Conservation (phyloP, 2,329 filamentous ascomycete species). For the Shiraia sp. region DNA sequence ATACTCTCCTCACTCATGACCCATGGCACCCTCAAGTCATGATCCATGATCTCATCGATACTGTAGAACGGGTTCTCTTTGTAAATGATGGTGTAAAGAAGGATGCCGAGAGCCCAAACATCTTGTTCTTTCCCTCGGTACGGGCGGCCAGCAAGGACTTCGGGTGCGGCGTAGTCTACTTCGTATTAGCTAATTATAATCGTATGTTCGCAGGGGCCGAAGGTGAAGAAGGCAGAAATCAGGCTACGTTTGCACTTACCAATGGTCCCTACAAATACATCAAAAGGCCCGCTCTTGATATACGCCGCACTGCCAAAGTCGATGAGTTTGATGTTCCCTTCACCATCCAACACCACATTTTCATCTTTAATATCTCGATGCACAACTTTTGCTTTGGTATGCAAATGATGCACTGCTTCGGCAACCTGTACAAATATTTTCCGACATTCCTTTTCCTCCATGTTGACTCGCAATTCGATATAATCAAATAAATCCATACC, state of each 20-base stretch:
- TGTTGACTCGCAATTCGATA: slow-evolving; percentile 92
- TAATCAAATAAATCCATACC: slow-evolving; percentile 99
- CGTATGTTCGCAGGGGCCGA: too few relatives aligned
- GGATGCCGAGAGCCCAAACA: slow-evolving; percentile 94
- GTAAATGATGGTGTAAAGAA: slow-evolving; percentile 98
- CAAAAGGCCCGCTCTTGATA: slow-evolving; percentile 97
- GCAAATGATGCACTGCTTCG: slow-evolving; percentile 85
- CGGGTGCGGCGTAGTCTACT: slow-evolving; percentile 95
- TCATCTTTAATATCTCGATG: slow-evolving; percentile 99
- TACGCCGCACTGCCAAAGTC: slow-evolving; percentile 98
- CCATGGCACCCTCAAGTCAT: slow-evolving; percentile 88
- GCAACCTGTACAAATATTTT: slow-evolving; percentile 96
- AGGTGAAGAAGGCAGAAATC: too few relatives aligned
- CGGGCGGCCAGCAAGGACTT: slow-evolving; percentile 88
- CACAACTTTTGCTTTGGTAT: slow-evolving; percentile 87
- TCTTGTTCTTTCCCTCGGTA: slow-evolving; percentile 98
- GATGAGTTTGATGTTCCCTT: slow-evolving; percentile 94
- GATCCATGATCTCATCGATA: slow-evolving; percentile 98
- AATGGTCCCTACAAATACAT: slow-evolving; percentile 98
- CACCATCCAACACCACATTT: slow-evolving; percentile 93
- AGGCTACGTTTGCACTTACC: slow-evolving; percentile 60
- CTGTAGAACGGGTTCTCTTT: slow-evolving; percentile 99
- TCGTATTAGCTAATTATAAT: too few relatives aligned
- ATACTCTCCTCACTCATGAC: slow-evolving; percentile 90
- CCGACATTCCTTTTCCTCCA: slow-evolving; percentile 91